Evolutionary conservation across 177 flowering plant species (phyloP), one percentile per base, ranked within the genome.

Genomic region (Vitis hybrid): DNA sequence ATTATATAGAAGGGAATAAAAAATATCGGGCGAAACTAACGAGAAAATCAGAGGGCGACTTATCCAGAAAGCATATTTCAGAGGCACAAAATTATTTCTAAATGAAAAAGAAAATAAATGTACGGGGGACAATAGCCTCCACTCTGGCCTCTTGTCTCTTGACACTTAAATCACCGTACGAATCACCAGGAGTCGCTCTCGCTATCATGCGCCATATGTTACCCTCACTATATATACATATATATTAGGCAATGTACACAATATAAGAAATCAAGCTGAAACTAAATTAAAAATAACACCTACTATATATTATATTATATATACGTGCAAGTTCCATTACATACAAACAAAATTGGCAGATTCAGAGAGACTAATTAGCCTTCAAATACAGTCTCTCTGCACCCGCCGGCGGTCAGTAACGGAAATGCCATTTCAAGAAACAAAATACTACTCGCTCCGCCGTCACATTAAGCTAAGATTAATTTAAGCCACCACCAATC

Each of bases 241-340:
- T 20, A 0, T 22, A 22, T 22, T 22, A 22, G 22, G 22, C 22
- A 22, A 20, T 22, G 0, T 22, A 22, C 0, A 22, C 22, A 22
- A 22, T 22, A 22, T 22, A 22, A 22, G 22, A 22, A 22, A 22
- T 22, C 0, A 22, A 22, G 26, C 26, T 22, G 26, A 22, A 22
- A 22, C 26, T 22, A 22, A 33, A 33, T 5, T 33, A 33, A 33
- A 33, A 33, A 33, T 33, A 33, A 33, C 45, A 33, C 45, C 45
- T 33, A 33, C 45, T 0, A 60, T 10, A 65, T 65, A 53, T 39
- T 20, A 57, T 5, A 67, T 6, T n/a, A 31, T 62, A 62, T 73
- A 62, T 58, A 64, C 18, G 60, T 49, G 75, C 72, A 68, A 65
- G 16, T 49, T 76, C 79, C 79, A 76, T 76, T 76, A 72, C 79